phyloP scores from a whole-genome alignment of 2,329 filamentous ascomycete genomes.

The Chlorencoelia australis region DNA sequence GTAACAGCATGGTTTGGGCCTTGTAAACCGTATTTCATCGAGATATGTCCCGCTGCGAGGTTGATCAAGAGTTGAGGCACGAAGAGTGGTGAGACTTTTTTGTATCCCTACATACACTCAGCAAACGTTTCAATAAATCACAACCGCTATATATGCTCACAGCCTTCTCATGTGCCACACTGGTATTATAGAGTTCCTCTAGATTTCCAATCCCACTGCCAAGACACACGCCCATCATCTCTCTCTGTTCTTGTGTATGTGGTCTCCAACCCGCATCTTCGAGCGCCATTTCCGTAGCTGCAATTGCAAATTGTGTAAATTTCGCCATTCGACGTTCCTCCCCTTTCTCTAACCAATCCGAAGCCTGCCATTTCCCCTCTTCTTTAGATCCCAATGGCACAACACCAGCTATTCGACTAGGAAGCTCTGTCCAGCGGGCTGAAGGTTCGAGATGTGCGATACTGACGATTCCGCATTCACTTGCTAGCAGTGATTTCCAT shows the following conservation, averaged over 20 bases:
- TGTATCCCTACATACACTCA: conserved; percentile 59
- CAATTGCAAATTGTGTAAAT: conserved; percentile 87
- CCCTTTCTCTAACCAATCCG: conserved; percentile 42
- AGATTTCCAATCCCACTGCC: conserved; percentile 94
- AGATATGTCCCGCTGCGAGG: conserved; percentile 85
- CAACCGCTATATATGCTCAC: conserved; percentile 33
- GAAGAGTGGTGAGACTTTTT: conserved; percentile 85
- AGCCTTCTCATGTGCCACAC: conserved; percentile 61
- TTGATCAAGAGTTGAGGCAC: conserved; percentile 92
- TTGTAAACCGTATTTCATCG: conserved; percentile 81
- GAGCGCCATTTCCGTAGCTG: conserved; percentile 77
- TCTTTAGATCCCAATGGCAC: conserved; percentile 50
- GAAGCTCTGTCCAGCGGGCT: conserved; percentile 54
- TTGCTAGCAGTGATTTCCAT: conserved; percentile 72
- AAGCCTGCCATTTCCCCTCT: conserved; percentile 39
- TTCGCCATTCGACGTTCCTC: conserved; percentile 73
- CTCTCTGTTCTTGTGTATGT: conserved; percentile 44
- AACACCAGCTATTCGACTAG: conserved; percentile 75
- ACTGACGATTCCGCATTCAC: conserved; percentile 72
- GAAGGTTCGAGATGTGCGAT: conserved; percentile 44
- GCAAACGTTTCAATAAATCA: conserved; percentile 8
- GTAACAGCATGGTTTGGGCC: conserved; percentile 90
- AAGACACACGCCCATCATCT: conserved; percentile 80
- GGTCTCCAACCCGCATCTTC: conserved; percentile 65
- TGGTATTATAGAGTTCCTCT: conserved; percentile 80